phyloP scores from a whole-genome alignment of 768 basidiomycete species.

The Gautieria morchelliformis region DNA sequence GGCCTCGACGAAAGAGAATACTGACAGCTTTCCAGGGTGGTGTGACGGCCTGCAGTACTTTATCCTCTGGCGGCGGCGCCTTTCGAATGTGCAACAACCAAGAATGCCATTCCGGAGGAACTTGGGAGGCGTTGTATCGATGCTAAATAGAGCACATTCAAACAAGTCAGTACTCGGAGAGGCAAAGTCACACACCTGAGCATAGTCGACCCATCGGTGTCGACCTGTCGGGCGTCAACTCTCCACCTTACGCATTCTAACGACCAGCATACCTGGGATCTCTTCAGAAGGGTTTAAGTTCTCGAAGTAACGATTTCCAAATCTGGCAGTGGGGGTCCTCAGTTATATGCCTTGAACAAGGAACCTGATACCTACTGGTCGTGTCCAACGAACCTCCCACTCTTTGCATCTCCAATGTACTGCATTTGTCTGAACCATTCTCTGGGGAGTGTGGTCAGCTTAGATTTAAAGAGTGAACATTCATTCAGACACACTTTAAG shows the following conservation, averaged over 20 bases:
- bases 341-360: not conserved
- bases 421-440: constrained; percentile 91
- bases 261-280: constrained; percentile 56
- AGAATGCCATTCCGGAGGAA: constrained; percentile 94
- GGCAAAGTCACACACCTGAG: constrained; percentile 39
- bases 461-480: not conserved
- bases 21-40: constrained; percentile 83
- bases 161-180: not conserved
- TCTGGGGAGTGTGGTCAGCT: not conserved
- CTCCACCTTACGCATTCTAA: not conserved
- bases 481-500: constrained; percentile 27
- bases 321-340: constrained; percentile 33
- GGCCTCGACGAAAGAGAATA: constrained; percentile 10
- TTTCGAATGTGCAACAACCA: constrained; percentile 90
- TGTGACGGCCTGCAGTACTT: constrained; percentile 53
- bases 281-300: constrained; percentile 83
- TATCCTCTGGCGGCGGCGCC: constrained; percentile 68
- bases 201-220: constrained; percentile 93
- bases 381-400: constrained; percentile 60
- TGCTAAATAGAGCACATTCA: constrained; percentile 35
- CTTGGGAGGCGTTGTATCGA: constrained; percentile 84
- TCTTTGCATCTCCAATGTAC: constrained; percentile 92
- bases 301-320: constrained; percentile 93
- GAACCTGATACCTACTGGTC: constrained; percentile 63
- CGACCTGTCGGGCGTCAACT: constrained; percentile 46